phyloP scores from a whole-genome alignment of 805 yeast genomes.

The Candida pini region DNA sequence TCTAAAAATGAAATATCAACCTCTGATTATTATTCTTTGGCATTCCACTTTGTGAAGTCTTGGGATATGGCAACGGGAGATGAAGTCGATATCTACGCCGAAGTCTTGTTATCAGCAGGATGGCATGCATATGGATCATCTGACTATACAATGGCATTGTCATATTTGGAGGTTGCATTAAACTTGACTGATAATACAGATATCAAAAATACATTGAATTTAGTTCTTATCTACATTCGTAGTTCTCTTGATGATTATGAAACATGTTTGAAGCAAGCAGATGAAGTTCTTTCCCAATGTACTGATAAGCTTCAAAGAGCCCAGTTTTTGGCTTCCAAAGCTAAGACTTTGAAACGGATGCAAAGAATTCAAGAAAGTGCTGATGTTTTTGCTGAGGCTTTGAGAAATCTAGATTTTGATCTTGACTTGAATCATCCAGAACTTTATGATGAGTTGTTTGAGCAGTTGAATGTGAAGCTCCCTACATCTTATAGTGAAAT shows the following conservation, averaged over 20 bases:
- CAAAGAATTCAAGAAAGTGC: conserved; percentile 30
- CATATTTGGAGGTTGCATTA: conserved; percentile 34
- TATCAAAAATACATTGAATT: conserved; percentile 19
- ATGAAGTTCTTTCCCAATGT: conserved; percentile 25
- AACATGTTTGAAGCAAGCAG: conserved; percentile 32
- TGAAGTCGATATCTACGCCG: conserved; percentile 32
- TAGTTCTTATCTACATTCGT: conserved; percentile 31
- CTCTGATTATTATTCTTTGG: conserved; percentile 29
- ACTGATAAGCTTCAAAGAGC: conserved; percentile 30
- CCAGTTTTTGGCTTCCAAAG: conserved; percentile 31
- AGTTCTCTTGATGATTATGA: conserved; percentile 27
- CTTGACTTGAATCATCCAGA: not conserved
- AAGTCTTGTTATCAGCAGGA: conserved; percentile 39
- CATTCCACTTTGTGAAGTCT: conserved; percentile 35
- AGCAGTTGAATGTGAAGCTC: conserved; percentile 22
- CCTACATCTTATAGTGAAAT: conserved; percentile 38
- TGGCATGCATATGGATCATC: conserved; percentile 37
- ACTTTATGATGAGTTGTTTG: conserved; percentile 17
- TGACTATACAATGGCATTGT: conserved; percentile 35
- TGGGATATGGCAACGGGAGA: conserved; percentile 28
- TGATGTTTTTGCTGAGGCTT: conserved; percentile 29
- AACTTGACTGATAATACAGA: conserved; percentile 21
- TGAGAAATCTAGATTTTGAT: conserved; percentile 32
- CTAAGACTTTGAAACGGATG: conserved; percentile 32
- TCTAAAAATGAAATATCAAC: conserved; percentile 1